A percentile compares a stretch with the other conserved stretches of the same genome.
phyloP scores from a whole-genome alignment of 345 rosid species.

The Jatropha curcas region DNA sequence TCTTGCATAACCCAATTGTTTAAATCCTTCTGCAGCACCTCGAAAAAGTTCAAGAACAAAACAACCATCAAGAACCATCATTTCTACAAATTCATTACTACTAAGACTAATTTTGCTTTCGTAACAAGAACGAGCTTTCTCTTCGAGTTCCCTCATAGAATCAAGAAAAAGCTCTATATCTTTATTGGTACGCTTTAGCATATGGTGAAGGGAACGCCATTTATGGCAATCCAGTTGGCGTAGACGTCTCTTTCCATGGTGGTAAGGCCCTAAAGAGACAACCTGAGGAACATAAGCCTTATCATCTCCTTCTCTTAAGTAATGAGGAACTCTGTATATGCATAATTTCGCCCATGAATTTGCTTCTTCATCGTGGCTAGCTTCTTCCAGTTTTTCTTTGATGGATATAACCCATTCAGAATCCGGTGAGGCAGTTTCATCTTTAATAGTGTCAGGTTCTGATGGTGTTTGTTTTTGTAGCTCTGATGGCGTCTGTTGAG shows the following conservation, averaged over 20 bases:
- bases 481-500: slow-evolving; percentile 22
- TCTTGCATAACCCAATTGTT: slow-evolving; percentile 61
- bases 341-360: slow-evolving; percentile 59
- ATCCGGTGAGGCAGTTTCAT: slow-evolving; percentile 32
- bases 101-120: slow-evolving; percentile 54
- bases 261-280: slow-evolving; percentile 81
- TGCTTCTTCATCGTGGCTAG: slow-evolving; percentile 57
- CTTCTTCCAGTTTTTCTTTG: slow-evolving; percentile 59
- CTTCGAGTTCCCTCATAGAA: slow-evolving; percentile 64
- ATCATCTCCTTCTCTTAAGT: slow-evolving; percentile 66
- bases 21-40: slow-evolving; percentile 74
- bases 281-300: slow-evolving; percentile 76
- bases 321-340: slow-evolving; percentile 60
- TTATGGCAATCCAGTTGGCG: slow-evolving; percentile 79
- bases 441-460: slow-evolving; percentile 33
- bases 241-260: slow-evolving; percentile 66
- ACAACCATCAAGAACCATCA: slow-evolving; percentile 88
- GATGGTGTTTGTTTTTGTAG: slow-evolving; percentile 31
- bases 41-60: slow-evolving; percentile 76
- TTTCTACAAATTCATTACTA: slow-evolving; percentile 76
- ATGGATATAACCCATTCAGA: slow-evolving; percentile 72
- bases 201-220: slow-evolving; percentile 70
- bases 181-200: slow-evolving; percentile 59
- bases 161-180: slow-evolving; percentile 59
- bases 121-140: slow-evolving; percentile 63